Percentiles rank a stretch among this genome's conserved stretches.
Evolutionary conservation across 257 asterid species (phyloP).

Genomic region (Primulina eburnea): DNA sequence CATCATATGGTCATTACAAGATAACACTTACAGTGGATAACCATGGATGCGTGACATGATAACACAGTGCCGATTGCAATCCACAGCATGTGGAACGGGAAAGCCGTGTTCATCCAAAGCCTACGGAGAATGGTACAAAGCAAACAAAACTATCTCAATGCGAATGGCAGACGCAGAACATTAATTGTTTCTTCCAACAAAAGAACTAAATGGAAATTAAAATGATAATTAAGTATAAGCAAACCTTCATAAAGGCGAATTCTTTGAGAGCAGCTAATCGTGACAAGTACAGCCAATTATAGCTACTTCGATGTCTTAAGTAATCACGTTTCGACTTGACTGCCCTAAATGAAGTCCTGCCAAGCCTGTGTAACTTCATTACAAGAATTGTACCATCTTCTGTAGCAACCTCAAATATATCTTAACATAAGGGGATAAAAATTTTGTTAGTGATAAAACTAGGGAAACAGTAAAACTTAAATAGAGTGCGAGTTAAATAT

Average conservation of each 20-base stretch:
- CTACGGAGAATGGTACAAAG: background rate
- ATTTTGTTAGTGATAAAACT: background rate
- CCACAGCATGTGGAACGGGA: too few relatives aligned
- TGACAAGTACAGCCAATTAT: conserved; percentile 87
- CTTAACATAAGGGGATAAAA: conserved; percentile 31
- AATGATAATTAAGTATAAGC: background rate
- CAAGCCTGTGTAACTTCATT: conserved; percentile 96
- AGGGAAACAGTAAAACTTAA: conserved; percentile 9
- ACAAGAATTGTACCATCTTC: conserved; percentile 96
- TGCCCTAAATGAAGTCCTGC: conserved; percentile 92
- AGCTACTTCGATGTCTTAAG: conserved; percentile 93
- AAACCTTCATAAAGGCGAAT: conserved; percentile 96
- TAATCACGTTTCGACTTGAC: conserved; percentile 98
- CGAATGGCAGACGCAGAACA: conserved; percentile 32
- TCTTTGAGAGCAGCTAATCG: conserved; percentile 98
- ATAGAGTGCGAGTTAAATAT: conserved; percentile 19
- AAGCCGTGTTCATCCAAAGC: too few relatives aligned
- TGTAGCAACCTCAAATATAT: conserved; percentile 91
- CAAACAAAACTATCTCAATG: conserved; percentile 28
- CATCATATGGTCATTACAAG: too few relatives aligned
- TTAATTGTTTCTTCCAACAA: conserved; percentile 25
- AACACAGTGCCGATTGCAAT: too few relatives aligned
- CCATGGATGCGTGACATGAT: too few relatives aligned
- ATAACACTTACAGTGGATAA: too few relatives aligned
- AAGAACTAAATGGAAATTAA: conserved; percentile 2